Conservation (phyloP, 441 rosid species). For the Brassica balearica region DNA sequence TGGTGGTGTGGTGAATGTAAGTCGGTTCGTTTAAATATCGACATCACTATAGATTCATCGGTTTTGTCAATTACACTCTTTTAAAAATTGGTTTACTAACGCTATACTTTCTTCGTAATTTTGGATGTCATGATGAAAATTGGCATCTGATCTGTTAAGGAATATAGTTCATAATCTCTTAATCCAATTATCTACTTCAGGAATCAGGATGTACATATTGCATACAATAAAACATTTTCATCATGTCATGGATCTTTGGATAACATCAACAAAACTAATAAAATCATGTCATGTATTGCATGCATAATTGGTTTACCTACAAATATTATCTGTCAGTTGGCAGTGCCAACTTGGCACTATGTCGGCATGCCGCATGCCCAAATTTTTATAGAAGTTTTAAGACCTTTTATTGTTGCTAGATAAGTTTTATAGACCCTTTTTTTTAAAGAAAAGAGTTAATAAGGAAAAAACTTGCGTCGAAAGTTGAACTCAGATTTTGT, state of each 20-base stretch:
- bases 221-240: background rate
- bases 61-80: background rate
- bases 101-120: background rate
- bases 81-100: background rate
- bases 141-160: slow-evolving; percentile 1
- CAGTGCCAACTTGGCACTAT: background rate
- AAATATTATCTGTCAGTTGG: background rate
- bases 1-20: background rate
- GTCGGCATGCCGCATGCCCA: background rate
- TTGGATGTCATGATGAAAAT: background rate
- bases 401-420: too few species aligned
- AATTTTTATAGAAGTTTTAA: background rate
- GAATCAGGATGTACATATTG: slow-evolving; percentile 1
- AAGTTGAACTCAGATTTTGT: background rate
- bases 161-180: background rate
- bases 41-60: background rate
- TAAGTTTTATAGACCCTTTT: background rate
- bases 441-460: background rate
- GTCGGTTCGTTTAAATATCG: background rate
- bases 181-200: background rate
- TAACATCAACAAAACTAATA: background rate
- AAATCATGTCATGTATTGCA: background rate
- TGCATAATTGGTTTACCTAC: background rate
- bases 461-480: background rate
- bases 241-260: background rate